Evolutionary conservation across 768 basidiomycete species (phyloP).

Genomic region (Lepiota subincarnata): DNA sequence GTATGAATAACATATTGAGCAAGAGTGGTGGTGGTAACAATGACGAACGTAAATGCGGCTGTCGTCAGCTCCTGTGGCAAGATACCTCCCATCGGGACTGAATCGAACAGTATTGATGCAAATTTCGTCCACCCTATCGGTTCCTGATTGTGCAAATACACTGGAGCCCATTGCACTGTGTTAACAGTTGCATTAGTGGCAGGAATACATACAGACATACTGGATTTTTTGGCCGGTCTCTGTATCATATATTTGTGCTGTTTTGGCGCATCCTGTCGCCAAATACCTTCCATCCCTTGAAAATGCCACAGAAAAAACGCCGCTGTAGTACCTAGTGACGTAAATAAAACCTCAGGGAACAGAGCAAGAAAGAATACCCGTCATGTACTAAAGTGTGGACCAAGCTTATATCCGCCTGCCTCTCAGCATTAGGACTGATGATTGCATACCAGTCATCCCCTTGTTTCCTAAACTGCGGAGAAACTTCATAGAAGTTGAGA

Average conservation of each 20-base stretch:
- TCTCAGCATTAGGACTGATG: no score
- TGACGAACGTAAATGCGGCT: conserved; percentile 69
- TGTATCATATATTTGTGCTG: conserved; percentile 93
- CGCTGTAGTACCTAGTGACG: no score
- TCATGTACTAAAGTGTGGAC: no score
- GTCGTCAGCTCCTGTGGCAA: conserved; percentile 93
- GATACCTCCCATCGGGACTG: conserved; percentile 80
- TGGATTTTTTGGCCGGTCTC: conserved; percentile 83
- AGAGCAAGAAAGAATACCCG: no score
- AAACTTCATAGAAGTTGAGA: no score
- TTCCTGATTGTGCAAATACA: conserved; percentile 70
- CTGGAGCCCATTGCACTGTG: conserved; percentile 29
- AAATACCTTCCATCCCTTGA: conserved; percentile 89
- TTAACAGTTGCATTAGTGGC: background rate
- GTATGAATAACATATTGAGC: no score
- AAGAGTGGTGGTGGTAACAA: no score
- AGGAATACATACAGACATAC: conserved; percentile 38
- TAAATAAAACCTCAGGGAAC: no score
- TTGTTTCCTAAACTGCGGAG: no score
- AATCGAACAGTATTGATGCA: conserved; percentile 93
- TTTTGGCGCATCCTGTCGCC: conserved; percentile 92
- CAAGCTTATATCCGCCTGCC: no score
- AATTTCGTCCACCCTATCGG: conserved; percentile 70
- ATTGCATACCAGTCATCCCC: no score
- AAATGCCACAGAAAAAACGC: no score